A percentile compares a stretch with the other conserved stretches of the same genome.
phyloP scores from a whole-genome alignment of 805 yeast species.

The Candida michaelii region DNA sequence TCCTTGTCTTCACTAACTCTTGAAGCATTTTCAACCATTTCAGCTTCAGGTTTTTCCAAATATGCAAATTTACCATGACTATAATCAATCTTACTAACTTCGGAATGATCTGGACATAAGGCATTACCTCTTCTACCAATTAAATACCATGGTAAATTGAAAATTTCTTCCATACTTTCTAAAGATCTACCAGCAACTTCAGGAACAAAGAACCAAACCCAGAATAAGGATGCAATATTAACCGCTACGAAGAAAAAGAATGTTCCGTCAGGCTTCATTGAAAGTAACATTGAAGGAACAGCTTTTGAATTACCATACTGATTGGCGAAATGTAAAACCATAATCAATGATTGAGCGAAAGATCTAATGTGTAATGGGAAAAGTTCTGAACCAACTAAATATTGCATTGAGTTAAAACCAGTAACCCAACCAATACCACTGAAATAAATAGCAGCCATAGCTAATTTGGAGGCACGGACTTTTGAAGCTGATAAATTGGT shows the following conservation, averaged over 20 bases:
- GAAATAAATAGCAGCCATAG: conserved; percentile 50
- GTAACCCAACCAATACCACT: conserved; percentile 59
- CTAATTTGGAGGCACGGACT: conserved; percentile 43
- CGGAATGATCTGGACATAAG: conserved; percentile 53
- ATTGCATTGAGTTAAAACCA: conserved; percentile 59
- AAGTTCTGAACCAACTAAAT: conserved; percentile 54
- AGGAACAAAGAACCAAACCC: conserved; percentile 51
- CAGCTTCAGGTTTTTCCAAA: conserved; percentile 14
- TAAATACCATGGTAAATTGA: conserved; percentile 56
- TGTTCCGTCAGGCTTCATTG: conserved; percentile 48
- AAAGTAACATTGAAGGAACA: conserved; percentile 49
- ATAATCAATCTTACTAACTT: conserved; percentile 31
- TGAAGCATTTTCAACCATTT: conserved; percentile 13
- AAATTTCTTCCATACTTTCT: conserved; percentile 53
- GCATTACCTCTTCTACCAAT: conserved; percentile 55
- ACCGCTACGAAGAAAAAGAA: conserved; percentile 52
- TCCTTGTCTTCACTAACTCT: conserved; percentile 15
- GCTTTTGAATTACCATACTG: conserved; percentile 61
- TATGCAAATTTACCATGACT: conserved; percentile 17
- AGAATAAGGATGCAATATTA: conserved; percentile 39
- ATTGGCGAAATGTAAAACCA: conserved; percentile 57
- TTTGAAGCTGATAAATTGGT: conserved; percentile 29
- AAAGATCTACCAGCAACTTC: conserved; percentile 51
- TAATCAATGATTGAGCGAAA: conserved; percentile 49
- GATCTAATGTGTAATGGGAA: conserved; percentile 52